Evolutionary conservation across 768 basidiomycete species (phyloP).

Genomic region (Ramaria sp.): DNA sequence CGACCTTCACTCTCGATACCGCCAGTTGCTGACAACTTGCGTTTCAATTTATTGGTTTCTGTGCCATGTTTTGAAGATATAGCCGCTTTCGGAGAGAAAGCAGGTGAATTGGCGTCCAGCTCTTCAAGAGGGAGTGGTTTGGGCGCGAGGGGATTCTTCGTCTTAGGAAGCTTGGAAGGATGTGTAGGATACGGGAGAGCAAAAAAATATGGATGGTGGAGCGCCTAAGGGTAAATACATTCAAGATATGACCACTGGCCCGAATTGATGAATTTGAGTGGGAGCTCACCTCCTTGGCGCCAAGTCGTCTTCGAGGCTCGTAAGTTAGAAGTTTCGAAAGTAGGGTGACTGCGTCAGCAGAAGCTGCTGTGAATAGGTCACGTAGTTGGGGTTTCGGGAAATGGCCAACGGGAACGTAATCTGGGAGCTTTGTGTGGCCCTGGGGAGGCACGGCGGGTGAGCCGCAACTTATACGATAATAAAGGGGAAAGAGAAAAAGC

Average conservation of each 20-base stretch:
- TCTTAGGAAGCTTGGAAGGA: constrained; percentile 81
- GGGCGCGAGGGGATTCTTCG: constrained; percentile 28
- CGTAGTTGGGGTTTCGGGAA: constrained; percentile 77
- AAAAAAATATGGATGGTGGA: constrained; percentile 81
- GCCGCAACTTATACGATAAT: background rate
- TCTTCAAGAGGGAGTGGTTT: constrained; percentile 59
- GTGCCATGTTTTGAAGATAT: constrained; percentile 30
- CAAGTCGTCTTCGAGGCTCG: constrained; percentile 75
- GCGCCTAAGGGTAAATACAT: constrained; percentile 40
- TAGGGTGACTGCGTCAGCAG: constrained; percentile 73
- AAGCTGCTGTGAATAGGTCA: constrained; percentile 86
- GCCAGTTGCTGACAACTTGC: constrained; percentile 54
- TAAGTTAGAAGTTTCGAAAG: constrained; percentile 71
- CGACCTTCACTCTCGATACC: constrained; percentile 30
- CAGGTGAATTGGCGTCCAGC: constrained; percentile 62
- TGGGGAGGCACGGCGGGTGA: constrained; percentile 19
- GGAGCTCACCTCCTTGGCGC: constrained; percentile 59
- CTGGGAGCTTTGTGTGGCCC: constrained; percentile 87
- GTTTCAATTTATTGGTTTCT: constrained; percentile 49
- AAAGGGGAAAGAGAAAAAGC: background rate
- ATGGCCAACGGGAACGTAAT: constrained; percentile 79
- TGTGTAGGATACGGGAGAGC: constrained; percentile 80
- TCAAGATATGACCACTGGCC: background rate
- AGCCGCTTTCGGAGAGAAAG: constrained; percentile 35
- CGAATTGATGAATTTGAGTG: background rate